These are phyloP conservation scores for Zanthoxylum bungeanum DNA, from an alignment of 345 rosid species.

Conservation along the genomic window DNA sequence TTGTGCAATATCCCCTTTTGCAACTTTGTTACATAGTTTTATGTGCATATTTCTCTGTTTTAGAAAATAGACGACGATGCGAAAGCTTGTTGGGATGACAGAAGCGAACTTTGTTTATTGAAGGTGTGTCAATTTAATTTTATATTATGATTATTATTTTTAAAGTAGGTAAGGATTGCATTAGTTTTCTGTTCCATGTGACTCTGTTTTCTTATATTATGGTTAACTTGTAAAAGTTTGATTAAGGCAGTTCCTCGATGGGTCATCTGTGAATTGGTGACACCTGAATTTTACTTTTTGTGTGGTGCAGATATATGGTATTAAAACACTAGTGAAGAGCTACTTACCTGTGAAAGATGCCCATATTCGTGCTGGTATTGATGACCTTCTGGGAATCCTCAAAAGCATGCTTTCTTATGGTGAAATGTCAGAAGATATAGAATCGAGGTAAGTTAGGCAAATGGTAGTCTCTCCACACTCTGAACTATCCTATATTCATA, in stretches of 20 bases:
- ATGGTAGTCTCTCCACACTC: not conserved
- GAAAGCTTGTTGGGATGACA: constrained; percentile 65
- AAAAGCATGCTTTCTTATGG: constrained; percentile 68
- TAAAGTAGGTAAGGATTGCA: not conserved
- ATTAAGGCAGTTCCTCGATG: constrained; percentile 17
- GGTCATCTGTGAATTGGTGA: constrained; percentile 10
- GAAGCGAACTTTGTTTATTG: constrained; percentile 78
- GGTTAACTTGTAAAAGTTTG: not conserved
- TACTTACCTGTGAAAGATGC: constrained; percentile 92
- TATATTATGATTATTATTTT: not conserved
- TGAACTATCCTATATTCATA: not conserved
- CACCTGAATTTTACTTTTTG: constrained; percentile 9
- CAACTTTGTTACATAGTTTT: constrained; percentile 12
- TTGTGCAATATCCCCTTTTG: constrained; percentile 15
- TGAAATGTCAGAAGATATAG: constrained; percentile 66
- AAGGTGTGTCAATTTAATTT: constrained; percentile 56
- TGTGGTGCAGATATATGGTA: constrained; percentile 68
- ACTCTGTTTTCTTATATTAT: not conserved
- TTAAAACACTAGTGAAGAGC: constrained; percentile 90
- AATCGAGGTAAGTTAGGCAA: constrained; percentile 61
- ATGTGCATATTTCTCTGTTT: constrained; percentile 27
- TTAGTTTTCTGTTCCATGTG: not conserved
- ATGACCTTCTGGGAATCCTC: constrained; percentile 60
- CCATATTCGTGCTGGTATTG: constrained; percentile 84
- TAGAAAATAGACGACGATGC: constrained; percentile 60